A percentile compares a stretch with the other conserved stretches of the same genome.
Conservation (phyloP, 1,139 yeast genomes). For the Suhomyces bribrorum region DNA sequence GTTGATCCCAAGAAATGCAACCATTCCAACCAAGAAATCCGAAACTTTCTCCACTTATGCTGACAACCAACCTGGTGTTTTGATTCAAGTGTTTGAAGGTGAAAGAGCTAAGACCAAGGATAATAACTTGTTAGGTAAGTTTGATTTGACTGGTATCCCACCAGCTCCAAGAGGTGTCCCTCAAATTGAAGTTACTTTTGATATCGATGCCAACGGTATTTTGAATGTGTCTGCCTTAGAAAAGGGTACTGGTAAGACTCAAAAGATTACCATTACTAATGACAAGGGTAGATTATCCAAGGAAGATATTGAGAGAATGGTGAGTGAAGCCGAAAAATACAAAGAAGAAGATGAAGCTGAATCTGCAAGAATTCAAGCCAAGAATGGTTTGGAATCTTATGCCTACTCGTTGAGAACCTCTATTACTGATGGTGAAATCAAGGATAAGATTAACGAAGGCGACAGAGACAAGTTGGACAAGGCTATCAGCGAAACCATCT, state of each 20-base stretch:
- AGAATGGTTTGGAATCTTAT: slow-evolving; percentile 86
- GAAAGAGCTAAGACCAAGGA: slow-evolving; percentile 49
- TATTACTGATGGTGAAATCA: slow-evolving; percentile 48
- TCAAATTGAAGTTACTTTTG: slow-evolving; percentile 49
- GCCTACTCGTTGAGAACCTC: slow-evolving; percentile 79
- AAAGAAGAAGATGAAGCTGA: slow-evolving; percentile 85
- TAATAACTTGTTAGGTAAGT: slow-evolving; percentile 47
- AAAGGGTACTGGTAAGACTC: slow-evolving; percentile 60
- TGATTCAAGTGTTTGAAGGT: slow-evolving; percentile 50
- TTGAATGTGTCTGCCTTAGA: slow-evolving; percentile 48
- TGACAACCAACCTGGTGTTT: slow-evolving; percentile 50
- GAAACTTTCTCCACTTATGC: slow-evolving; percentile 51
- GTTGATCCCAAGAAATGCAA: slow-evolving; percentile 48
- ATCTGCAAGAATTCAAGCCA: slow-evolving; percentile 70
- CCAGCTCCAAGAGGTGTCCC: slow-evolving; percentile 54
- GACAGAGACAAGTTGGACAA: slow-evolving; percentile 47
- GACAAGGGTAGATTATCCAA: slow-evolving; percentile 31
- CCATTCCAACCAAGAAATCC: slow-evolving; percentile 50
- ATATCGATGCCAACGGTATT: slow-evolving; percentile 50
- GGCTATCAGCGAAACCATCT: slow-evolving; percentile 45
- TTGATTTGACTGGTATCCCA: slow-evolving; percentile 49
- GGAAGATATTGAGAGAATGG: slow-evolving; percentile 32
- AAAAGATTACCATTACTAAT: slow-evolving; percentile 73
- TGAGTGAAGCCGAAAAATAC: slow-evolving; percentile 64
- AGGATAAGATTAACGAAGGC: slow-evolving; percentile 47